These are phyloP conservation scores for Lyophyllum decastes DNA, from an alignment of 768 basidiomycete species.

Conservation along the genomic window DNA sequence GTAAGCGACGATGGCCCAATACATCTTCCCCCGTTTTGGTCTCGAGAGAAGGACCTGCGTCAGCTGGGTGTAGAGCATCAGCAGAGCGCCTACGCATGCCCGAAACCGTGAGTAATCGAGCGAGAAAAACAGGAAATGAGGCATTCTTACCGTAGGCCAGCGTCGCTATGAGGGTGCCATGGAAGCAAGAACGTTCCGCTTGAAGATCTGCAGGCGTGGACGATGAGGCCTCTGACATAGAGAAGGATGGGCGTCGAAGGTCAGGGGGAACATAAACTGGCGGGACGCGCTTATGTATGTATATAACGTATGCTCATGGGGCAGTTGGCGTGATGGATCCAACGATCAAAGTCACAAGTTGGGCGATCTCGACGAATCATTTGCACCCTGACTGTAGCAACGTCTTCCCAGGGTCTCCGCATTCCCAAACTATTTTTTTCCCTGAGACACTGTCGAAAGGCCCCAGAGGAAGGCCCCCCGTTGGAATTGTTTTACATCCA, in stretches of 20 bases:
- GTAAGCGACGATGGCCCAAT: constrained; percentile 20
- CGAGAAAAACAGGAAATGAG: not conserved
- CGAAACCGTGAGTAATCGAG: not conserved
- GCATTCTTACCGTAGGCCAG: constrained; percentile 19
- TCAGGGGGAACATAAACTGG: constrained; percentile 13
- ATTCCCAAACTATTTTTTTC: not conserved
- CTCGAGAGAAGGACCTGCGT: constrained; percentile 21
- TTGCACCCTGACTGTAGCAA: not conserved
- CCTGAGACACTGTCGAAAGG: not conserved
- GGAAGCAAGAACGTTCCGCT: constrained; percentile 15
- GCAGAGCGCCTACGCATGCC: constrained; percentile 15
- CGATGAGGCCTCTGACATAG: constrained; percentile 3
- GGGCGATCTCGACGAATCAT: not conserved
- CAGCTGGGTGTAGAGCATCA: constrained; percentile 23
- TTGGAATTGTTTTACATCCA: not conserved
- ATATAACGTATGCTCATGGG: constrained; percentile 11
- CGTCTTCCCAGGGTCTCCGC: not conserved
- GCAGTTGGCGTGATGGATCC: constrained; percentile 17
- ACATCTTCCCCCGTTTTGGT: constrained; percentile 21
- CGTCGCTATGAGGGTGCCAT: constrained; percentile 16
- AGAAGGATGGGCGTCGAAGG: constrained; percentile 9
- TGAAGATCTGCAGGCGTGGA: not conserved
- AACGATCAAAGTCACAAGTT: constrained; percentile 13
- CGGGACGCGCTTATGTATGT: constrained; percentile 6
- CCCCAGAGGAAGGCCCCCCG: not conserved